Base-by-base conservation (phyloP, 345 rosid species). In the Firmiana major region DNA sequence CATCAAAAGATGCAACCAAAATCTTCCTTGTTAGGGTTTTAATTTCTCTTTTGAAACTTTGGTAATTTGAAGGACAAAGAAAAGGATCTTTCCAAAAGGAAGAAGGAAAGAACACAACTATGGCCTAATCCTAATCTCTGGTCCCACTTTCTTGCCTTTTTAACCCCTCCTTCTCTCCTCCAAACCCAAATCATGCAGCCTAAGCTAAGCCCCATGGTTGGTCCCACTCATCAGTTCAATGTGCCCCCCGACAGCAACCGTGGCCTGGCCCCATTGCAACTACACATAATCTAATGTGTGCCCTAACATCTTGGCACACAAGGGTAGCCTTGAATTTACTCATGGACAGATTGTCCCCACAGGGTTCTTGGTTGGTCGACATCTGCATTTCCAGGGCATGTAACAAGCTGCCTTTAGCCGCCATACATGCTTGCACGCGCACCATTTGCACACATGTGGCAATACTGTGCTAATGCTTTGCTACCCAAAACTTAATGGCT, bases 391-490 rank as follows among this genome's bases (percentile, higher is more conserved):
- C 65, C 73, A 6, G 59, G 85, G 77, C 83, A 80, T 76, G 75
- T 21, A 77, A 48, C 58, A 7, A 70, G 64, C 64, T 78, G 81
- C 84, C 85, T 85, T 86, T 86, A 88, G 91, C 93, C 89, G 93
- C 89, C 93, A 85, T 77, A 81, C 80, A 81, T 77, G 78, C 82
- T 81, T 82, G 89, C 90, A 87, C 81, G 86, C 88, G 85, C 87
- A 83, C 82, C 80, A 66, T 78, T 86, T 67, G 48, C 79, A 81
- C 88, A 86, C 83, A 84, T 77, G 83, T 81, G 82, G 28, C 82
- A 64, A 62, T 9, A 24, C 42, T 15, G 26, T 55, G 57, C 38
- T 24, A 60, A 31, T 55, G 49, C 28, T 26, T 31, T 31, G 34
- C 34, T 31, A 16, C 62, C 68, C 34, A 21, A 21, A 74, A 13